phyloP scores from a whole-genome alignment of 176 grass and related monocot genomes.

The Dactylis glomerata region DNA sequence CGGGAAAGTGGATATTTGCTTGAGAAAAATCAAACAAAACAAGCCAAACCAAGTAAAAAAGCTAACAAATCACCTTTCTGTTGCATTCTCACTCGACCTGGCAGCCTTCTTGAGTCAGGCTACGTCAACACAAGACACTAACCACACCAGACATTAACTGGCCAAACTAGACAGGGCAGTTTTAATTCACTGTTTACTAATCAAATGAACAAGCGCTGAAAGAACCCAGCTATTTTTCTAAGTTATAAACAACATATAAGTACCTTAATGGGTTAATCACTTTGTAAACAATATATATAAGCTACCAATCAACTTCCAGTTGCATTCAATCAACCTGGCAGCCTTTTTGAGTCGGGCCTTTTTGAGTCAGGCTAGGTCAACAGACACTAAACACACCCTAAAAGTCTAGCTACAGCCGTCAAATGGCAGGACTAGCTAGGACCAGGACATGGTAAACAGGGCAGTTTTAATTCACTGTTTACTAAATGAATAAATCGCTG shows the following conservation, averaged over 20 bases:
- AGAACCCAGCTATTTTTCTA: neutral
- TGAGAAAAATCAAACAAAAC: neutral
- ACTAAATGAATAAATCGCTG: neutral
- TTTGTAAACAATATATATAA: neutral
- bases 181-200: neutral
- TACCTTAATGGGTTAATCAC: neutral
- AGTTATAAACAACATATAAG: neutral
- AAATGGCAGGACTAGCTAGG: neutral
- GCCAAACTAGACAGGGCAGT: neutral
- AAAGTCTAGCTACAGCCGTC: neutral
- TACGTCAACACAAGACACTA: neutral
- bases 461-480: neutral
- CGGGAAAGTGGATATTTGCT: neutral
- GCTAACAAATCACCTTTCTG: neutral
- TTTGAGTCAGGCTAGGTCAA: neutral
- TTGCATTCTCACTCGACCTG: neutral
- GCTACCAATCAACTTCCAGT: neutral
- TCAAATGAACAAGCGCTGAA: neutral
- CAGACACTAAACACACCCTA: neutral
- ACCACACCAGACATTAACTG: neutral
- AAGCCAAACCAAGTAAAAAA: neutral
- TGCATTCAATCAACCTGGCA: neutral
- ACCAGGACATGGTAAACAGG: neutral
- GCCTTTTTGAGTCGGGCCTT: neutral
- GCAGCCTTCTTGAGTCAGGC: neutral